Evolutionary conservation across 495 filamentous ascomycete genomes (phyloP), one percentile per base, ranked within the genome.

Genomic region (Talaromyces liani): DNA sequence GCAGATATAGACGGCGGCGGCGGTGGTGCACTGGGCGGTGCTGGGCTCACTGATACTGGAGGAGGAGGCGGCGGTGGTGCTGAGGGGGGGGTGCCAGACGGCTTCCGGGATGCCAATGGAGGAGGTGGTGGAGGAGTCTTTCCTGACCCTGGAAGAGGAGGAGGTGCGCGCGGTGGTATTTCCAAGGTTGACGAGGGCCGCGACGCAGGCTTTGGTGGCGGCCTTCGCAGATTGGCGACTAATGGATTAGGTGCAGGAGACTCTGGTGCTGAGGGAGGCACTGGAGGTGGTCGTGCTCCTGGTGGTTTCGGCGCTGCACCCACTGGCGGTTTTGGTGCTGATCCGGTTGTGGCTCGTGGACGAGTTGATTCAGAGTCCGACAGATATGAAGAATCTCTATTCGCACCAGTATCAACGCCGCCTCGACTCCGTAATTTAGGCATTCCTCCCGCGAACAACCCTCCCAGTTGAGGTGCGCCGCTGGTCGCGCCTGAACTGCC

Each of bases 401-500:
- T 88, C 66, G 91, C 92, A 72, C 93, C 93, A 12, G 94, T 97
- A 73, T 96, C 87, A 61, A 98, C 80, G 22, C 93, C 94, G 27
- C 89, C 92, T 10, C 90, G 87, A 76, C 92, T 97, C 72, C 88
- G 87, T 65, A 98, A 70, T 77, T 97, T 98, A 3, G 94, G 94
- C 82, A 98, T 98, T 33, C 93, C 95, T 33, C 92, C 92, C 8
- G 91, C 92, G 69, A 98, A 96, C 27, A 98, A 74, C 4, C 95
- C 94, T 8, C 80, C 93, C 36, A 98, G 72, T 71, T 98, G 94
- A 31, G 92, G 91, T 18, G 91, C 84, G 24, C 85, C 85, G 24
- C 85, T 81, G 36, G 79, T 72, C 18, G 65, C 63, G 9, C 73
- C 76, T 4, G 72, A 68, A 25, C 70, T 77, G 58, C 76, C 70